A percentile compares a stretch with the other conserved stretches of the same genome.
These are phyloP conservation scores for Biscogniauxia sp. DNA, from an alignment of 2,329 filamentous ascomycete genomes.

Conservation along the genomic window DNA sequence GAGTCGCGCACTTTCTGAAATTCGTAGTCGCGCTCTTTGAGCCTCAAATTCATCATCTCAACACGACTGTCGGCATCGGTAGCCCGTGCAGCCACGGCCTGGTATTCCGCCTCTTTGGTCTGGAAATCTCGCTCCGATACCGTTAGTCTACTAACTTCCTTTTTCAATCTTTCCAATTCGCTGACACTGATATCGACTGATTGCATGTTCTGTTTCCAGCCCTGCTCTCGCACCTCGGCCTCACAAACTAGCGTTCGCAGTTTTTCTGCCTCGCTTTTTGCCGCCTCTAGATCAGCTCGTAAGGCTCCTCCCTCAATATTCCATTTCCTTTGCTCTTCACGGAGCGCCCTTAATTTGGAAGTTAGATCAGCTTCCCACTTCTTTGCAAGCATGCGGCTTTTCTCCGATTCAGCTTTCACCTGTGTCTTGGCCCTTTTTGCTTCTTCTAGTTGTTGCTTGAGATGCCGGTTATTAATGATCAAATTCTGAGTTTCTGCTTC, in stretches of 20 bases:
- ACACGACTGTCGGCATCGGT: constrained; percentile 58
- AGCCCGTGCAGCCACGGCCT: constrained; percentile 55
- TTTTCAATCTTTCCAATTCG: constrained; percentile 58
- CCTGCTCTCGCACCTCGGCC: constrained; percentile 66
- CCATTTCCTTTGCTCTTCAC: constrained; percentile 69
- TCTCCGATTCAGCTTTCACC: constrained; percentile 69
- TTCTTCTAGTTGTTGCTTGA: constrained; percentile 71
- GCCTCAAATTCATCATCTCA: constrained; percentile 56
- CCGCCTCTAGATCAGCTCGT: constrained; percentile 55
- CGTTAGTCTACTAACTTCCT: constrained; percentile 59
- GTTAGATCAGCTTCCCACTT: constrained; percentile 75
- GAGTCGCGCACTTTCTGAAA: constrained; percentile 40
- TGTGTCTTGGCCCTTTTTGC: constrained; percentile 69
- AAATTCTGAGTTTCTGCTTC: constrained; percentile 82
- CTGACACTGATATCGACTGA: constrained; percentile 59
- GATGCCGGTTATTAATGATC: constrained; percentile 70
- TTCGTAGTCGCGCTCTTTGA: constrained; percentile 51
- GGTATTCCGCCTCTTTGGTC: constrained; percentile 59
- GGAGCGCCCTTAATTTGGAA: constrained; percentile 61
- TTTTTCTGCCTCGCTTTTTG: constrained; percentile 60
- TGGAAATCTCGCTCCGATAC: constrained; percentile 62
- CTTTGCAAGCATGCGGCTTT: constrained; percentile 68
- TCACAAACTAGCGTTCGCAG: constrained; percentile 65
- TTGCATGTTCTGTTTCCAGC: constrained; percentile 61
- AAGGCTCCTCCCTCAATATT: constrained; percentile 55